Percentiles rank a stretch among this genome's conserved stretches.
Conservation (phyloP, 148 eudicot species). For the Dianthus caryophyllus region DNA sequence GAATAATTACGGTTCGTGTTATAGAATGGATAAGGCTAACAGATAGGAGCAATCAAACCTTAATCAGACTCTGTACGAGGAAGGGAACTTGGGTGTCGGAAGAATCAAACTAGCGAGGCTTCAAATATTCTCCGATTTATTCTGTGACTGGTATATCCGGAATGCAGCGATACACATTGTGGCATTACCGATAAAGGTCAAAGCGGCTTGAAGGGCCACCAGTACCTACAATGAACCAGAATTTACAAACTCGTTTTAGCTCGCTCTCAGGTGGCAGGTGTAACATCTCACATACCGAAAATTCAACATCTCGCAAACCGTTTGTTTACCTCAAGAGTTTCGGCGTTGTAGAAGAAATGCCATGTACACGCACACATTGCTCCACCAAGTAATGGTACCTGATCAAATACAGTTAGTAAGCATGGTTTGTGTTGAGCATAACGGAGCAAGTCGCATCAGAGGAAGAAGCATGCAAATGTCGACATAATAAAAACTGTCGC, state of each 20-base stretch:
- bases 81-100: neutral
- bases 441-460: neutral
- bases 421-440: slow-evolving; percentile 1
- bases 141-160: slow-evolving; percentile 62
- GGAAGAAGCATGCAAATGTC: neutral
- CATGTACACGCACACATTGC: slow-evolving; percentile 98
- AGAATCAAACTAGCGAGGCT: neutral
- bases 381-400: slow-evolving; percentile 96
- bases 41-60: slow-evolving; percentile 7
- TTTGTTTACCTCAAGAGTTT: slow-evolving; percentile 60
- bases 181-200: slow-evolving; percentile 78
- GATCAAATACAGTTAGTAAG: slow-evolving; percentile 15
- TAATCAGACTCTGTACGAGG: neutral
- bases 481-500: too few species aligned
- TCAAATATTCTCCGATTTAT: slow-evolving; percentile 40
- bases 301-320: neutral
- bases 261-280: slow-evolving; percentile 1
- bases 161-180: slow-evolving; percentile 92
- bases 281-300: neutral
- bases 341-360: slow-evolving; percentile 97
- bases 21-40: slow-evolving; percentile 1
- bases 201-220: slow-evolving; percentile 88
- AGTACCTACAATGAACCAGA: slow-evolving; percentile 43
- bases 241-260: neutral
- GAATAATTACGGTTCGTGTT: neutral